phyloP scores from a whole-genome alignment of 192 early-diverging fungal species.

The Thoreauomyces humboldtii region DNA sequence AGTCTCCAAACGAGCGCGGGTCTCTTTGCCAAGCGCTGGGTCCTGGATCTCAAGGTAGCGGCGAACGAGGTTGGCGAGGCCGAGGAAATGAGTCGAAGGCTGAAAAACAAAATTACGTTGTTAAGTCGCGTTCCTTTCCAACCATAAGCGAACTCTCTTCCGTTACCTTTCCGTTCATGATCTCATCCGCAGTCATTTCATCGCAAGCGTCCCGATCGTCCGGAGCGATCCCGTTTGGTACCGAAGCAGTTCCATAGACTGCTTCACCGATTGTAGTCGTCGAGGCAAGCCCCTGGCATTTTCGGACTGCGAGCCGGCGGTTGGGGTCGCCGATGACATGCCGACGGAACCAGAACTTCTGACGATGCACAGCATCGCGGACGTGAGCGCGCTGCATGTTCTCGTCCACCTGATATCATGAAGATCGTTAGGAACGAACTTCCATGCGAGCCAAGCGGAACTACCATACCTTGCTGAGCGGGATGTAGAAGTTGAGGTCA shows the following conservation, averaged over 20 bases:
- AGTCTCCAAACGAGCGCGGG: slow-evolving; percentile 63
- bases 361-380: slow-evolving; percentile 73
- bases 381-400: slow-evolving; percentile 90
- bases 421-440: no score
- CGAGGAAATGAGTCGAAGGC: slow-evolving; percentile 62
- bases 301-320: slow-evolving; percentile 19
- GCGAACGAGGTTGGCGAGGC: slow-evolving; percentile 80
- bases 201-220: slow-evolving; percentile 43
- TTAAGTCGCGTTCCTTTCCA: background rate
- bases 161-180: slow-evolving; percentile 78
- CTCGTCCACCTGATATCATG: slow-evolving; percentile 63
- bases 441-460: background rate
- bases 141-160: background rate
- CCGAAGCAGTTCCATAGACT: slow-evolving; percentile 4
- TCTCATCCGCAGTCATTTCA: slow-evolving; percentile 84
- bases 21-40: slow-evolving; percentile 63
- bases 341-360: slow-evolving; percentile 90
- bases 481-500: slow-evolving; percentile 93
- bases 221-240: background rate
- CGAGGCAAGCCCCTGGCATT: no score
- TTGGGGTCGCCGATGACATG: slow-evolving; percentile 61
- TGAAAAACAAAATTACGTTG: slow-evolving; percentile 1
- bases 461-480: slow-evolving; percentile 77
- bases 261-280: slow-evolving; percentile 8
- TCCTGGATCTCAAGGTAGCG: slow-evolving; percentile 71